Evolutionary conservation across 1,284 basidiomycete genomes (phyloP).

Genomic region (Phellopilus nigrolimitatus): DNA sequence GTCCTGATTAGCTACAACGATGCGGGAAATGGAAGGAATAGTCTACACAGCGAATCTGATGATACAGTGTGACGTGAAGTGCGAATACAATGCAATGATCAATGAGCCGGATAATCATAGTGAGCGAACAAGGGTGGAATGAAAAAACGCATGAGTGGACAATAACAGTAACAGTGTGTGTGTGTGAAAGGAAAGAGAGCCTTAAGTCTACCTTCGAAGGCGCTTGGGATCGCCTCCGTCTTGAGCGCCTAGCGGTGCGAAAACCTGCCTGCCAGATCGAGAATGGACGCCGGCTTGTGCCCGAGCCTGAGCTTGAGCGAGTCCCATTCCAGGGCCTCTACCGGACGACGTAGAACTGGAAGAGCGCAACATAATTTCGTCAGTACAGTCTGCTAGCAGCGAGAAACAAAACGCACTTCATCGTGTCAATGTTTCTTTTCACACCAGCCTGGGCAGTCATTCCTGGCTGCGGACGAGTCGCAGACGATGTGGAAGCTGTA

Average conservation of each 20-base stretch:
- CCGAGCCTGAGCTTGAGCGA: neutral
- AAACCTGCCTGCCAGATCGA: slow-evolving; percentile 1
- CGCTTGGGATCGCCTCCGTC: slow-evolving; percentile 12
- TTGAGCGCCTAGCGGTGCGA: slow-evolving; percentile 3
- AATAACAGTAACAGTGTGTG: neutral
- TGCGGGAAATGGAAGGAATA: neutral
- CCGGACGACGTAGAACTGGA: neutral
- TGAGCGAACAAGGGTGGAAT: neutral
- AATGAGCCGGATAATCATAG: too few relatives aligned
- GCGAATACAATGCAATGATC: too few relatives aligned
- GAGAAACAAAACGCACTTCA: slow-evolving; percentile 31
- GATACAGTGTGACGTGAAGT: too few relatives aligned
- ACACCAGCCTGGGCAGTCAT: slow-evolving; percentile 25
- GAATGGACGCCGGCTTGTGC: neutral
- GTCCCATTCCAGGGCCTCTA: slow-evolving; percentile 2
- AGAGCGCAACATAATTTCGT: neutral
- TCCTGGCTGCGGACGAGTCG: slow-evolving; percentile 16
- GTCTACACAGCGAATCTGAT: neutral
- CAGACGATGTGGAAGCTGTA: slow-evolving; percentile 2
- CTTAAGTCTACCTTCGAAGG: slow-evolving; percentile 2
- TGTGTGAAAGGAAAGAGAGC: neutral
- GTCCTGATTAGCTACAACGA: neutral
- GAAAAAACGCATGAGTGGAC: neutral
- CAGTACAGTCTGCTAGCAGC: neutral
- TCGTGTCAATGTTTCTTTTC: slow-evolving; percentile 37